Evolutionary conservation across 768 basidiomycete species (phyloP).

Genomic region (Podaxis carcinomalis): DNA sequence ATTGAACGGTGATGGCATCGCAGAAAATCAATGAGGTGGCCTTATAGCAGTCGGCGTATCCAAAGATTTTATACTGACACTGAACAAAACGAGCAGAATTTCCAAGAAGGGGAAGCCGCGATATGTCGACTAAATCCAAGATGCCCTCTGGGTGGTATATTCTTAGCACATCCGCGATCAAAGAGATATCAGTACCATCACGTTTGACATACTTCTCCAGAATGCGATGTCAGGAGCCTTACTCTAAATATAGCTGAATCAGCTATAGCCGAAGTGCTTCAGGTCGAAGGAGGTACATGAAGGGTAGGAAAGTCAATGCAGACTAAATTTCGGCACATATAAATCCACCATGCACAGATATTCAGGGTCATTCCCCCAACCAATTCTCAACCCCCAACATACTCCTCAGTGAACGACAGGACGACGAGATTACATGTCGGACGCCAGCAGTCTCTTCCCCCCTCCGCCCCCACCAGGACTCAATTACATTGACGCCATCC

Average conservation of each 20-base stretch:
- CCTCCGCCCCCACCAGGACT: constrained; percentile 22
- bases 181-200: neutral
- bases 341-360: neutral
- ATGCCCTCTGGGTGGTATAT: too few relatives aligned
- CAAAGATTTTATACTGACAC: too few relatives aligned
- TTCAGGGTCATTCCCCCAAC: neutral
- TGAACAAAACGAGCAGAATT: too few relatives aligned
- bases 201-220: neutral
- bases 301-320: neutral
- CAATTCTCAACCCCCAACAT: neutral
- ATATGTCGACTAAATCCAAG: too few relatives aligned
- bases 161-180: too few relatives aligned
- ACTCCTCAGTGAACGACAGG: neutral
- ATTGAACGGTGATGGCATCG: too few relatives aligned
- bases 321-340: neutral
- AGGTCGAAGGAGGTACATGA: neutral
- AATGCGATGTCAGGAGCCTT: neutral
- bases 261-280: neutral
- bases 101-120: too few relatives aligned
- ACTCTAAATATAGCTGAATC: neutral
- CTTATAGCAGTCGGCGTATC: too few relatives aligned
- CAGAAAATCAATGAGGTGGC: too few relatives aligned
- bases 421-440: neutral
- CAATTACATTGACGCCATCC: constrained; percentile 24
- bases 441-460: neutral